phyloP scores from a whole-genome alignment of 345 rosid genomes.

The Syzygium aqueum region DNA sequence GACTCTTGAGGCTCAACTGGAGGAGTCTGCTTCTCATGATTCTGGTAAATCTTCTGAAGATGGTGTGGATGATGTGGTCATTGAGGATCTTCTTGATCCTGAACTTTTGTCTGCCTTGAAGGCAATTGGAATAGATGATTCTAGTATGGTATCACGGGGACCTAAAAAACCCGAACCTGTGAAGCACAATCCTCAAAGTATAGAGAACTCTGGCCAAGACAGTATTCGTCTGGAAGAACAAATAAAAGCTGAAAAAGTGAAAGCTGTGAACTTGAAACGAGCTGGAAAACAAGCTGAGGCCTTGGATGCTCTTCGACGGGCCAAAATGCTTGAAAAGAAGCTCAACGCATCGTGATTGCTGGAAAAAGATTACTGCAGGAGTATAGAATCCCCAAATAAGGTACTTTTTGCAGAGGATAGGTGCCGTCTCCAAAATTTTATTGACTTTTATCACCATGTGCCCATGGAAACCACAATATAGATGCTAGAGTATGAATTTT shows the following conservation, averaged over 20 bases:
- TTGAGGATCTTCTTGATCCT: constrained; percentile 93
- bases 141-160: constrained; percentile 8
- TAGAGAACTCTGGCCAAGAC: constrained; percentile 35
- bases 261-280: constrained; percentile 66
- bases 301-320: constrained; percentile 70
- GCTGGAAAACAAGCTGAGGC: constrained; percentile 92
- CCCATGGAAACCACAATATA: background rate
- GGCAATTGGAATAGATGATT: constrained; percentile 59
- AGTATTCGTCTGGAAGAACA: constrained; percentile 57
- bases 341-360: constrained; percentile 32
- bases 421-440: background rate
- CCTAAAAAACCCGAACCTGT: constrained; percentile 19
- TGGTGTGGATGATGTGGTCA: constrained; percentile 35
- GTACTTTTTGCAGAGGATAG: background rate
- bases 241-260: constrained; percentile 68
- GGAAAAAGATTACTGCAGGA: constrained; percentile 3
- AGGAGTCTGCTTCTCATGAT: constrained; percentile 37
- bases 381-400: background rate
- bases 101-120: constrained; percentile 74
- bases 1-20: constrained; percentile 80
- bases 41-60: constrained; percentile 23
- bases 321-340: constrained; percentile 68
- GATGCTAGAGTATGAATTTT: background rate
- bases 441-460: background rate
- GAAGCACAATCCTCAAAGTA: constrained; percentile 14